Conservation (phyloP, 2,329 filamentous ascomycete species). For the Westerdykella sp. region DNA sequence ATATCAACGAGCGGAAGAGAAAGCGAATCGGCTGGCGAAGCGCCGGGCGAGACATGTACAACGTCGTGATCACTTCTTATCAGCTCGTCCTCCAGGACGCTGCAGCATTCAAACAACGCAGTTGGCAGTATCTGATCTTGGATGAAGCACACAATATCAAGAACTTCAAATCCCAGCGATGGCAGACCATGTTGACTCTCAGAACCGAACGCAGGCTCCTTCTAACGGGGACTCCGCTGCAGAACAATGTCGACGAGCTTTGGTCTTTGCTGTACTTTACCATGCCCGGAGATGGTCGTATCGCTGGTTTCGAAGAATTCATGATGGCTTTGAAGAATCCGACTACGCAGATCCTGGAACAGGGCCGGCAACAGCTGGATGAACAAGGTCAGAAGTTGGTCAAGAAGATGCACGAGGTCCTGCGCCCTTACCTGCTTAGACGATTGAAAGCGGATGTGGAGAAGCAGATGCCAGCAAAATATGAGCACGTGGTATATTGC, state of each 20-base stretch:
- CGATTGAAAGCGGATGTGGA: slow-evolving; percentile 94
- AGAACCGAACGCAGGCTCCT: slow-evolving; percentile 82
- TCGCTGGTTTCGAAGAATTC: slow-evolving; percentile 92
- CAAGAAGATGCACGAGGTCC: slow-evolving; percentile 84
- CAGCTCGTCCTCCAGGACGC: slow-evolving; percentile 93
- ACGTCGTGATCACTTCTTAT: slow-evolving; percentile 96
- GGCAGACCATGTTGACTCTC: slow-evolving; percentile 92
- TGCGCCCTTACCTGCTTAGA: slow-evolving; percentile 84
- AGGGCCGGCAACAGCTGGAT: slow-evolving; percentile 88
- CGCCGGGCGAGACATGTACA: slow-evolving; percentile 71
- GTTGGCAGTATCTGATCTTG: slow-evolving; percentile 97
- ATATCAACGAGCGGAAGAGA: slow-evolving; percentile 80
- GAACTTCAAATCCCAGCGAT: slow-evolving; percentile 95
- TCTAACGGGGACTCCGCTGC: slow-evolving; percentile 87
- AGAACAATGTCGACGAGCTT: slow-evolving; percentile 93
- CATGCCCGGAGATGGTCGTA: slow-evolving; percentile 85
- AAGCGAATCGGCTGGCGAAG: slow-evolving; percentile 93
- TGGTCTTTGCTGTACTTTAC: slow-evolving; percentile 97
- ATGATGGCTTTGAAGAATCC: slow-evolving; percentile 94
- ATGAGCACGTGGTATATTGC: slow-evolving; percentile 95
- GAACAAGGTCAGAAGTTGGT: slow-evolving; percentile 90
- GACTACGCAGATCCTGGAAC: slow-evolving; percentile 92
- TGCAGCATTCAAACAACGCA: slow-evolving; percentile 82
- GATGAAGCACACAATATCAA: slow-evolving; percentile 99
- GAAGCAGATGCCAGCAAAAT: slow-evolving; percentile 98